phyloP scores from a whole-genome alignment of 495 filamentous ascomycete genomes.

The Copromyces sp. region DNA sequence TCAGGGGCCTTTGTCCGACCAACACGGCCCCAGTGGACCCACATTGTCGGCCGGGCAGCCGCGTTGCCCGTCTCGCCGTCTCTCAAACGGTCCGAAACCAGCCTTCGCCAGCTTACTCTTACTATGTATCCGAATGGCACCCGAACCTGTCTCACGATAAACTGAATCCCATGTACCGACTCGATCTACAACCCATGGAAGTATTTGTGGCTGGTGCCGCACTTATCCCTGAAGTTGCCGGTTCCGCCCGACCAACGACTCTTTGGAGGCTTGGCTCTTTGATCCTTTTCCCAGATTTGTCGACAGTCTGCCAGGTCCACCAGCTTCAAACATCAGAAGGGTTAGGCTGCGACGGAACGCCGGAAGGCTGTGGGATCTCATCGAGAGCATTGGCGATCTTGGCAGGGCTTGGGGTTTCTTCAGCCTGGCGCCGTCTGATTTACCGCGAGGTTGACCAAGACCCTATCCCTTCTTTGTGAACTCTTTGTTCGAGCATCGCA shows the following conservation, averaged over 20 bases:
- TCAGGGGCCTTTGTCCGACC: not conserved
- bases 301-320: not conserved
- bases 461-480: not conserved
- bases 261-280: not conserved
- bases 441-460: not conserved
- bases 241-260: not conserved
- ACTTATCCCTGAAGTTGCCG: not conserved
- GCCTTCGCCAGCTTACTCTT: not conserved
- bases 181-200: not conserved
- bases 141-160: not conserved
- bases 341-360: not conserved
- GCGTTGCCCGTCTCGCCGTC: not conserved
- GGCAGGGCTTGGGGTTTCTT: not conserved
- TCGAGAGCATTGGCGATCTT: not conserved
- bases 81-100: not conserved
- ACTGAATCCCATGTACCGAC: not conserved
- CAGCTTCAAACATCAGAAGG: not conserved
- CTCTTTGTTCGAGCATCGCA: not conserved
- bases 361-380: not conserved
- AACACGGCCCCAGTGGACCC: not conserved
- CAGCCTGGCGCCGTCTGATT: not conserved
- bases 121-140: not conserved
- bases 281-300: not conserved
- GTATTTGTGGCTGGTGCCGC: not conserved
- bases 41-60: not conserved